Conservation (phyloP, 108 stramenopile species). For the Parietichytrium sp. region DNA sequence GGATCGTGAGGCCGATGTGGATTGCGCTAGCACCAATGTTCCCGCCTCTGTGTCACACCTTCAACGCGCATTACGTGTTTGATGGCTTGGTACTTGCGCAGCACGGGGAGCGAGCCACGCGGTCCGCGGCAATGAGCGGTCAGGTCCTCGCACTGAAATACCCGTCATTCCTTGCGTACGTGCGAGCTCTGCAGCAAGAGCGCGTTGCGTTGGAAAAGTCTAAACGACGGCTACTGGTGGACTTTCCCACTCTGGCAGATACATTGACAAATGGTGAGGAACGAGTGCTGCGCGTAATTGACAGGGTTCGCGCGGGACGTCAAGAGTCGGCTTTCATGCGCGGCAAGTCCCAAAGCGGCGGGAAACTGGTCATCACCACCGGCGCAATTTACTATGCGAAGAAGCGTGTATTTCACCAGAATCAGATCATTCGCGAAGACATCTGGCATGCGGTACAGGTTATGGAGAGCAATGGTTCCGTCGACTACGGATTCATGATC, state of each 20-base stretch:
- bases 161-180: neutral
- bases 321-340: constrained; percentile 22
- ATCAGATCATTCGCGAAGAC: neutral
- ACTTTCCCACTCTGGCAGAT: neutral
- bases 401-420: neutral
- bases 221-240: neutral
- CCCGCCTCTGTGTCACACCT: constrained; percentile 19
- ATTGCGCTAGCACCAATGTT: neutral
- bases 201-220: neutral
- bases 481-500: constrained; percentile 31
- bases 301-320: constrained; percentile 10
- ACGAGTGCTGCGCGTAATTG: neutral
- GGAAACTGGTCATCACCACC: neutral
- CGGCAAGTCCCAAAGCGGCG: neutral
- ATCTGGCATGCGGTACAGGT: constrained; percentile 29
- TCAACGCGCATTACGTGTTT: constrained; percentile 31
- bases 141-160: constrained; percentile 21
- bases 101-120: neutral
- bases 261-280: neutral
- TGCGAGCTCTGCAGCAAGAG: neutral
- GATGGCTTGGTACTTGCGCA: neutral
- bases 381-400: constrained; percentile 29
- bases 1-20: constrained; percentile 14
- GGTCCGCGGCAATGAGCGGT: neutral
- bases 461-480: constrained; percentile 24